These are phyloP conservation scores for Ilyonectria mors-panacis DNA, from an alignment of 2,329 filamentous ascomycete genomes.

Conservation along the genomic window DNA sequence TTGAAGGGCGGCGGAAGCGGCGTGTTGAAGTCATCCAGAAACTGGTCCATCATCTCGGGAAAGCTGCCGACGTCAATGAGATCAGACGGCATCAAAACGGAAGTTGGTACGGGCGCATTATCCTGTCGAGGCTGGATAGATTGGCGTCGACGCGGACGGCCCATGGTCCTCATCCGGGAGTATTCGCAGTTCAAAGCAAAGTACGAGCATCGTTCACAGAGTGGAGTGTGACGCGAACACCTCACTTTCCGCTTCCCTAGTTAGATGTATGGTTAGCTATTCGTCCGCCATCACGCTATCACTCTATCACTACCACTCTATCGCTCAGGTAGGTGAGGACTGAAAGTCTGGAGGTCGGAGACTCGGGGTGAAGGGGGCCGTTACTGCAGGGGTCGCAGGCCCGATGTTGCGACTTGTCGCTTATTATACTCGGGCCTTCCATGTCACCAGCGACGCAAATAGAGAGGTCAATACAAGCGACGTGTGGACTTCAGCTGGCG, in stretches of 20 bases:
- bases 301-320: too few relatives aligned
- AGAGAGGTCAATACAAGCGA: not conserved
- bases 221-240: slow-evolving; percentile 33
- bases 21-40: not conserved
- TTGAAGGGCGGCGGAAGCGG: not conserved
- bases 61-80: not conserved
- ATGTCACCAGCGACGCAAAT: slow-evolving; percentile 22
- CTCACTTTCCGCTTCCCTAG: slow-evolving; percentile 37
- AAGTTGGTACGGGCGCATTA: not conserved
- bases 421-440: slow-evolving; percentile 33
- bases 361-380: not conserved
- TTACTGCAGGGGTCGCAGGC: slow-evolving; percentile 37
- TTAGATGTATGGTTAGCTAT: not conserved
- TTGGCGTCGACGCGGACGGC: not conserved
- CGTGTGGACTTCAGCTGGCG: not conserved
- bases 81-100: not conserved
- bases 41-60: slow-evolving; percentile 1
- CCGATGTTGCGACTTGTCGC: slow-evolving; percentile 37
- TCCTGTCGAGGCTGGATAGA: not conserved
- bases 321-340: too few relatives aligned
- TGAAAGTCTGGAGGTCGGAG: too few relatives aligned
- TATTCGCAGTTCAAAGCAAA: slow-evolving; percentile 36
- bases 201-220: slow-evolving; percentile 38
- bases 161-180: slow-evolving; percentile 34
- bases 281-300: too few relatives aligned